A percentile compares a stretch with the other conserved stretches of the same genome.
Conservation (phyloP, 2,329 filamentous ascomycete genomes). For the Dactylonectria estremocensis region DNA sequence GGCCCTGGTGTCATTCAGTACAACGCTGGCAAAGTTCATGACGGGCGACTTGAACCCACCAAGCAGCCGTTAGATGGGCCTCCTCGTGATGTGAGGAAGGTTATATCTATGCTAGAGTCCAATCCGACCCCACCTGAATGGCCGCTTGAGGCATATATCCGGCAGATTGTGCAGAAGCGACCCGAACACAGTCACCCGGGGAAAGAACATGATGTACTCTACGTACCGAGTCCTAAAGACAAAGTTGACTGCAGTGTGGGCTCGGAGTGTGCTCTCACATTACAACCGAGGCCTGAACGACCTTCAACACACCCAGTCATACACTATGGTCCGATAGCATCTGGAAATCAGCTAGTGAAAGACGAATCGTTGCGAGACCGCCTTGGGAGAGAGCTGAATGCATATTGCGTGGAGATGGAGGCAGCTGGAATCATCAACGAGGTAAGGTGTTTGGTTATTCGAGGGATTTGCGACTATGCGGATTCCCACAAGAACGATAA, state of each 20-base stretch:
- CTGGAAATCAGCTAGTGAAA: conserved; percentile 10
- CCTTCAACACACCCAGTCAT: conserved; percentile 2
- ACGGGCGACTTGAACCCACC: background rate
- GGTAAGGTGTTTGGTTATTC: conserved; percentile 27
- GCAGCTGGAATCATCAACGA: conserved; percentile 24
- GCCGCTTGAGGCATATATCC: conserved; percentile 6
- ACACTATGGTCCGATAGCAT: conserved; percentile 19
- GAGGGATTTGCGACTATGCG: conserved; percentile 26
- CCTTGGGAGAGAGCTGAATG: background rate
- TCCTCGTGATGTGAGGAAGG: conserved; percentile 22
- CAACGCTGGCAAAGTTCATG: conserved; percentile 30
- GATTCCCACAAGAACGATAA: conserved; percentile 14
- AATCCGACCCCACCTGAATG: conserved; percentile 19
- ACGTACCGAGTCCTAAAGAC: background rate
- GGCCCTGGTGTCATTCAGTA: conserved; percentile 35
- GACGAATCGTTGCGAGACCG: background rate
- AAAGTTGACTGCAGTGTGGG: background rate
- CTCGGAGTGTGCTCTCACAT: background rate
- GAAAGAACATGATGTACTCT: conserved; percentile 11
- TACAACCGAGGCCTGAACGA: background rate
- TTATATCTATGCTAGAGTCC: conserved; percentile 19
- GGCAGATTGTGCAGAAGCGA: background rate
- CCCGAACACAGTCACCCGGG: conserved; percentile 13
- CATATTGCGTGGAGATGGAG: conserved; percentile 33
- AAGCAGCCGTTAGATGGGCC: conserved; percentile 17